These are phyloP conservation scores for Crassisporium funariophilum DNA, from an alignment of 768 basidiomycete species.

Conservation along the genomic window DNA sequence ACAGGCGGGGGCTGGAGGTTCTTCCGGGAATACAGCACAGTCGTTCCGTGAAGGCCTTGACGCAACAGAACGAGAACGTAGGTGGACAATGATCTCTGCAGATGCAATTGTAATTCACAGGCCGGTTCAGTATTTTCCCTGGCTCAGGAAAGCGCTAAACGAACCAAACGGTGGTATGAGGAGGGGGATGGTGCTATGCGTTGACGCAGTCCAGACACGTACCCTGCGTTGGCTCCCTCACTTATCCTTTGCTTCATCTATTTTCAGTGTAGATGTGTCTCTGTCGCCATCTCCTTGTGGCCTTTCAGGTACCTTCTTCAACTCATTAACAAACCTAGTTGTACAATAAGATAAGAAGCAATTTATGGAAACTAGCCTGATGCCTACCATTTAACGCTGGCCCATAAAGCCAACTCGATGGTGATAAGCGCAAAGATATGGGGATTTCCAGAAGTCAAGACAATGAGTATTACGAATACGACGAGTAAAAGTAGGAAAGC, in stretches of 20 bases:
- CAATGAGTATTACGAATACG: conserved; percentile 59
- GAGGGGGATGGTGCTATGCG: conserved; percentile 57
- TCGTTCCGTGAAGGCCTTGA: conserved; percentile 91
- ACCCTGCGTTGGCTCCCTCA: conserved; percentile 11
- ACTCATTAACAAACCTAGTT: conserved; percentile 69
- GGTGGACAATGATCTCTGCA: conserved; percentile 30
- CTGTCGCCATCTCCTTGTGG: conserved; percentile 1
- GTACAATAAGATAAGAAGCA: conserved; percentile 16
- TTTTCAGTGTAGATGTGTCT: conserved; percentile 6
- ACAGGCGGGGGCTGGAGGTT: conserved; percentile 53
- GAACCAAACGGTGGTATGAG: conserved; percentile 86
- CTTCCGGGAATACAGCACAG: conserved; percentile 61
- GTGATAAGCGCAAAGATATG: conserved; percentile 69
- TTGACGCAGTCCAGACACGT: conserved; percentile 27
- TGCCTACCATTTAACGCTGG: conserved; percentile 75
- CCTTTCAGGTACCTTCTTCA: conserved; percentile 40
- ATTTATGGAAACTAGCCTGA: conserved; percentile 1
- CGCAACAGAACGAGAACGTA: conserved; percentile 88
- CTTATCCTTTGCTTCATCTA: conserved; percentile 10
- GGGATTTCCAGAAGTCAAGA: conserved; percentile 62
- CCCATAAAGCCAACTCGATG: conserved; percentile 74
- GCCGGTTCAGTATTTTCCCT: conserved; percentile 69
- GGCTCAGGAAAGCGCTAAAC: conserved; percentile 80
- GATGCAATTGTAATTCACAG: conserved; percentile 5
- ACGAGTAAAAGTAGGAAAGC: conserved; percentile 60